Conservation (phyloP, 371 early-diverging fungal species). For the Rozella allomycis region DNA sequence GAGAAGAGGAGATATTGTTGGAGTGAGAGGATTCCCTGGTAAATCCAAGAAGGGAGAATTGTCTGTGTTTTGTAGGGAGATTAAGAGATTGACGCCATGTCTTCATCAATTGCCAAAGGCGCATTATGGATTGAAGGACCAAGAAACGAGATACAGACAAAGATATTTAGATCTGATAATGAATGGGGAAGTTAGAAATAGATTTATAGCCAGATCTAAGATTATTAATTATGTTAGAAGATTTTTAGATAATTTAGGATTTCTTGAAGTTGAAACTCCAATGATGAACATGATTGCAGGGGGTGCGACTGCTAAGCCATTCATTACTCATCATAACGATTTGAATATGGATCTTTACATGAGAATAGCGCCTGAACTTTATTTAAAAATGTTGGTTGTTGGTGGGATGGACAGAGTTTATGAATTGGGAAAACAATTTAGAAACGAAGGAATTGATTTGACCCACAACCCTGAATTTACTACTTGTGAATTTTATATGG, state of each 20-base stretch:
- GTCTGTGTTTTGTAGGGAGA: constrained; percentile 76
- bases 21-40: constrained; percentile 80
- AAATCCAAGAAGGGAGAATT: constrained; percentile 90
- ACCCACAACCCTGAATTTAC: constrained; percentile 99
- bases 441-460: constrained; percentile 98
- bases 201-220: constrained; percentile 74
- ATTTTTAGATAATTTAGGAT: constrained; percentile 80
- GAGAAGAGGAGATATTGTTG: constrained; percentile 95
- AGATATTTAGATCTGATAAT: constrained; percentile 98
- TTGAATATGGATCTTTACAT: constrained; percentile 94
- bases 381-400: constrained; percentile 92
- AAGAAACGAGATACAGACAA: constrained; percentile 92
- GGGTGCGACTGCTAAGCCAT: constrained; percentile 99
- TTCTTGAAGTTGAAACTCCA: constrained; percentile 99
- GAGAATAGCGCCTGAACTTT: constrained; percentile 97
- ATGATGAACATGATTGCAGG: constrained; percentile 99
- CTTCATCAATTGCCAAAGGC: constrained; percentile 89
- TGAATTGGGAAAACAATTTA: constrained; percentile 98
- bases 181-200: constrained; percentile 83
- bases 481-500: constrained; percentile 98
- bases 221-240: constrained; percentile 84
- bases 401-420: constrained; percentile 99
- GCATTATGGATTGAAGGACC: constrained; percentile 80
- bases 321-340: constrained; percentile 98
- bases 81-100: constrained; percentile 82